Evolutionary conservation across 805 yeast species (phyloP).

Genomic region (Hanseniaspora valbyensis): DNA sequence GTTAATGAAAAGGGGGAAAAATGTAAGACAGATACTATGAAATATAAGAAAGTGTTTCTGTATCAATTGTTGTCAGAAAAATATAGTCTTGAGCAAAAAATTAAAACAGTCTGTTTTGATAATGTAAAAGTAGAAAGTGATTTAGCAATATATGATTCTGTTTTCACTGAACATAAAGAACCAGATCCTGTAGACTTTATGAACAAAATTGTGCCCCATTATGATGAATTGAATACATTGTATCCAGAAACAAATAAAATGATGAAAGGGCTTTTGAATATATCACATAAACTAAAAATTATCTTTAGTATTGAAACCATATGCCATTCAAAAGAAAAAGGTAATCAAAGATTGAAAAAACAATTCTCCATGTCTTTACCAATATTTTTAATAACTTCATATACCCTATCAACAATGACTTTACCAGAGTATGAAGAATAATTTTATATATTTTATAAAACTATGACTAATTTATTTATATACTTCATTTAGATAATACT

Average conservation of each 20-base stretch:
- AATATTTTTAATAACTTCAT: slow-evolving; percentile 4
- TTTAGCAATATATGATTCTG: background rate
- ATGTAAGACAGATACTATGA: background rate
- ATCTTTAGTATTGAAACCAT: background rate
- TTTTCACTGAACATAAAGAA: background rate
- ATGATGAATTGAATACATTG: slow-evolving; percentile 11
- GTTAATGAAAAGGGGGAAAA: slow-evolving; percentile 1
- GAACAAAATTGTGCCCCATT: slow-evolving; percentile 8
- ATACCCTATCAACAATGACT: slow-evolving; percentile 5
- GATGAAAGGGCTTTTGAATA: background rate
- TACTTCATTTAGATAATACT: too few species aligned
- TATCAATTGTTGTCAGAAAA: background rate
- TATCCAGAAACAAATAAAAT: background rate
- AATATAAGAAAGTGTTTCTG: slow-evolving; percentile 9
- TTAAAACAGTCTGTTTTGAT: background rate
- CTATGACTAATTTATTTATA: too few species aligned
- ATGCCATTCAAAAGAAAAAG: too few species aligned
- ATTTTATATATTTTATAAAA: background rate
- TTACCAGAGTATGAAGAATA: slow-evolving; percentile 7
- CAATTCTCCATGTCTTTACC: slow-evolving; percentile 12
- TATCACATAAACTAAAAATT: background rate
- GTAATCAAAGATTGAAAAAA: slow-evolving; percentile 1
- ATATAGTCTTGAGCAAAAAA: background rate
- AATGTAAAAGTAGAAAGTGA: slow-evolving; percentile 2
- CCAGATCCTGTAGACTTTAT: background rate